A percentile compares a stretch with the other conserved stretches of the same genome.
phyloP scores from a whole-genome alignment of 768 basidiomycete genomes.

The Leccinum pellstonianum region DNA sequence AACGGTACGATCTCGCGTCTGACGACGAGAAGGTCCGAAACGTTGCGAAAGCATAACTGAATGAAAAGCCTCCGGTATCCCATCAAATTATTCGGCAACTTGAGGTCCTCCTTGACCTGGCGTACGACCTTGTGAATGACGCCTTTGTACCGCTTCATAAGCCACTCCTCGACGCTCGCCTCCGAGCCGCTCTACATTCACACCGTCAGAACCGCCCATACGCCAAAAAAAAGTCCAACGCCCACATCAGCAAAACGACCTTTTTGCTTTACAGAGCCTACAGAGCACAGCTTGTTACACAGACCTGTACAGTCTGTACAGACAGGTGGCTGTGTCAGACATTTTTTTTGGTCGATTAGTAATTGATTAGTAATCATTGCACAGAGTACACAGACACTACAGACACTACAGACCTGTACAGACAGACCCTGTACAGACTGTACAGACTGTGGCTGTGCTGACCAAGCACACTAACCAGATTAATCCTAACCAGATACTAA shows the following conservation, averaged over 20 bases:
- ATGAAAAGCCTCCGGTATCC: conserved; percentile 92
- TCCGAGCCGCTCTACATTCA: conserved; percentile 74
- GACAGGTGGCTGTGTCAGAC: too few relatives aligned
- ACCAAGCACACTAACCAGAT: too few relatives aligned
- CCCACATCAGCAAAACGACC: background rate
- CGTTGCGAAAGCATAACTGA: conserved; percentile 87
- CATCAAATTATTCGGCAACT: conserved; percentile 94
- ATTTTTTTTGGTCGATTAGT: too few relatives aligned
- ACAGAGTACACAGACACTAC: too few relatives aligned
- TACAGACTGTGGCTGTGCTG: too few relatives aligned
- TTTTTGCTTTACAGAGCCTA: too few relatives aligned
- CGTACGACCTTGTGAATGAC: conserved; percentile 74
- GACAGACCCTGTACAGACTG: too few relatives aligned
- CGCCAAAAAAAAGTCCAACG: background rate
- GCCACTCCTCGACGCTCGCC: conserved; percentile 90
- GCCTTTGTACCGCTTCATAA: conserved; percentile 91
- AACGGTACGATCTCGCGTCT: conserved; percentile 88
- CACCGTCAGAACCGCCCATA: conserved; percentile 1
- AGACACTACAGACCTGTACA: too few relatives aligned
- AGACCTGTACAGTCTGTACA: too few relatives aligned
- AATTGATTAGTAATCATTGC: too few relatives aligned
- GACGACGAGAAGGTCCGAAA: conserved; percentile 86
- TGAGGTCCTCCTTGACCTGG: conserved; percentile 89
- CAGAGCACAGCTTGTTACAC: too few relatives aligned
- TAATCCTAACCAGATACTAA: too few relatives aligned